Evolutionary conservation across 1,284 basidiomycete genomes (phyloP), one percentile per base, ranked within the genome.

Genomic region (Singerocomus inundabilis): DNA sequence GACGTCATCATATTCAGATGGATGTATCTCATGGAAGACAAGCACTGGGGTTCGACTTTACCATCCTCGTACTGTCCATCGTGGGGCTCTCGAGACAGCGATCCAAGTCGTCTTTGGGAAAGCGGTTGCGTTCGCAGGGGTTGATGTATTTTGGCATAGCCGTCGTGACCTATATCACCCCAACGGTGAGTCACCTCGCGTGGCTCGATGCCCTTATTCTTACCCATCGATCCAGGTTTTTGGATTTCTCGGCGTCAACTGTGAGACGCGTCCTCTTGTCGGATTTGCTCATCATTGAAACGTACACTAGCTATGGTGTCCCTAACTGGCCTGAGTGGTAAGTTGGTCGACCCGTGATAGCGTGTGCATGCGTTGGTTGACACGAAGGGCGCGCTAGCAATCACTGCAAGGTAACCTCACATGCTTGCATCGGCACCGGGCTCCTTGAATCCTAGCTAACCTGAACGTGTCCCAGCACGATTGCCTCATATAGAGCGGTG

Each of bases 41-140:
- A 64, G 63, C 48, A 15, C 33, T 60, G 40, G 40, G 29, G 12
- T 64, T 50, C n/a, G 62, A 66, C 26, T 44, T 53, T 5, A 3
- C 50, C 8, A 35, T 62, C 21, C 44, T 62, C 24, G 28, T 60
- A 5, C 35, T 66, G 15, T 57, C 57, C n/a, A 26, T 57, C 2
- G 38, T 49, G 11, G 55, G 49, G 18, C 57, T 64, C n/a, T 56
- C 42, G 6, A 42, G 33, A 33, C 16, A 41, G n/a, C 7, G 11
- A 15, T 52, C 57, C 6, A 44, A 48, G 32, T 64, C 61, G 11
- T 31, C 49, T 32, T 29, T 66, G 29, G 46, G 4, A 18, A 61
- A 47, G 13, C 51, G 16, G 13, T 48, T 62, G 26, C 40, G 39
- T 26, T 21, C 42, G 6, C 61, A 62, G 43, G 62, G 63, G 15